Conservation (phyloP, 2,329 filamentous ascomycete species). For the Fusarium domesticum region DNA sequence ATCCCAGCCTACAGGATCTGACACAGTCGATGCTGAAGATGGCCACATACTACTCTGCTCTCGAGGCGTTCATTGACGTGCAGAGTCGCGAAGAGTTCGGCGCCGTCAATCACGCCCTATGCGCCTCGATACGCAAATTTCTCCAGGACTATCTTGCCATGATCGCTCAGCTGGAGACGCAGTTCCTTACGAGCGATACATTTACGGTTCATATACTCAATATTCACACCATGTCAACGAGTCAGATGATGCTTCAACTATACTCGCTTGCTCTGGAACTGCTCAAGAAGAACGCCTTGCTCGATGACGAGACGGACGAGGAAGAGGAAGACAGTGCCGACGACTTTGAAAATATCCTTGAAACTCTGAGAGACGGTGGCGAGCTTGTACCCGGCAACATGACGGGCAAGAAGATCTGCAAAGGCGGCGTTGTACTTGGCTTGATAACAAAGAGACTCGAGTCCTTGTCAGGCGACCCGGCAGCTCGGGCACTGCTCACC, state of each 20-base stretch:
- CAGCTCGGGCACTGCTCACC: slow-evolving; percentile 77
- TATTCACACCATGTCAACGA: slow-evolving; percentile 84
- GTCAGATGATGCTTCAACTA: slow-evolving; percentile 86
- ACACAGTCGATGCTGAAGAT: slow-evolving; percentile 87
- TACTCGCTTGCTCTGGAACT: slow-evolving; percentile 86
- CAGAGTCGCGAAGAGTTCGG: slow-evolving; percentile 92
- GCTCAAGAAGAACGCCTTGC: slow-evolving; percentile 78
- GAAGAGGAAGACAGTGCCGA: slow-evolving; percentile 72
- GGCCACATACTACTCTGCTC: slow-evolving; percentile 86
- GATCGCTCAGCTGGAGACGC: slow-evolving; percentile 89
- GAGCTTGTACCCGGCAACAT: slow-evolving; percentile 76
- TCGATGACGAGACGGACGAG: slow-evolving; percentile 75
- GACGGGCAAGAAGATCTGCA: slow-evolving; percentile 87
- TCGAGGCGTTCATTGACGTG: slow-evolving; percentile 91
- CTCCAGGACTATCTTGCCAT: slow-evolving; percentile 92
- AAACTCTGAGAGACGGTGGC: slow-evolving; percentile 82
- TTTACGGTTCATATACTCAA: slow-evolving; percentile 95
- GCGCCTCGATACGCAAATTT: slow-evolving; percentile 87
- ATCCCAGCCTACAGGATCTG: slow-evolving; percentile 86
- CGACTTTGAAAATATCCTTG: slow-evolving; percentile 89
- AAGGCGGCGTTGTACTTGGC: slow-evolving; percentile 92
- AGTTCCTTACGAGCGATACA: slow-evolving; percentile 80
- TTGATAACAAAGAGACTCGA: slow-evolving; percentile 81
- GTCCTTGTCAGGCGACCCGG: slow-evolving; percentile 89
- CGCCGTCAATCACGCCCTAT: slow-evolving; percentile 90